phyloP scores from a whole-genome alignment of 2,329 filamentous ascomycete genomes.

The Pyricularia sp. region DNA sequence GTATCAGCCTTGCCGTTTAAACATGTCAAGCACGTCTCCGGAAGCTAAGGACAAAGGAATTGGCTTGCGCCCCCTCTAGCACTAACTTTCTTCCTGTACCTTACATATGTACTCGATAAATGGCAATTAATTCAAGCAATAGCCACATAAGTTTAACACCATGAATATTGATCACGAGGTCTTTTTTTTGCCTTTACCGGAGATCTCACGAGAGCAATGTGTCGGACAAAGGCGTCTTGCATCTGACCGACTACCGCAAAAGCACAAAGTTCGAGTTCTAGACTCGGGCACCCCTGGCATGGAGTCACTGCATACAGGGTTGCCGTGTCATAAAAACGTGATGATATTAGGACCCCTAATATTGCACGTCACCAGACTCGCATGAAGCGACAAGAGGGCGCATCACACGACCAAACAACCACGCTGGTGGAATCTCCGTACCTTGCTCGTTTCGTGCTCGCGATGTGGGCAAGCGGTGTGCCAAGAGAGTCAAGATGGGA shows the following conservation, averaged over 20 bases:
- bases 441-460: not conserved
- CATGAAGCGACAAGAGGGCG: not conserved
- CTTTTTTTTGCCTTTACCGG: not conserved
- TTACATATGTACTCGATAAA: not conserved
- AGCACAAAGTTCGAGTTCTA: not conserved
- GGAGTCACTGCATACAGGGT: not conserved
- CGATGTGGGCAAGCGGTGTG: not conserved
- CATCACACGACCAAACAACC: not conserved
- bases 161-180: not conserved
- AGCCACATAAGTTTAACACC: not conserved
- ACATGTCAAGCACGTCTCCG: not conserved
- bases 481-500: not conserved
- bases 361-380: not conserved
- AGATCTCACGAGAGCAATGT: not conserved
- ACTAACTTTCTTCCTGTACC: not conserved
- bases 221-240: not conserved
- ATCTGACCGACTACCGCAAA: not conserved
- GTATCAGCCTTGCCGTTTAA: not conserved
- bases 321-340: not conserved
- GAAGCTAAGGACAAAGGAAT: not conserved
- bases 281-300: not conserved
- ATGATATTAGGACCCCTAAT: not conserved
- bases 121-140: not conserved
- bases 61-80: not conserved
- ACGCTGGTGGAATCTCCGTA: not conserved